Base-by-base conservation (phyloP, 306 rosid genomes). In the Cucurbita ficifolia region DNA sequence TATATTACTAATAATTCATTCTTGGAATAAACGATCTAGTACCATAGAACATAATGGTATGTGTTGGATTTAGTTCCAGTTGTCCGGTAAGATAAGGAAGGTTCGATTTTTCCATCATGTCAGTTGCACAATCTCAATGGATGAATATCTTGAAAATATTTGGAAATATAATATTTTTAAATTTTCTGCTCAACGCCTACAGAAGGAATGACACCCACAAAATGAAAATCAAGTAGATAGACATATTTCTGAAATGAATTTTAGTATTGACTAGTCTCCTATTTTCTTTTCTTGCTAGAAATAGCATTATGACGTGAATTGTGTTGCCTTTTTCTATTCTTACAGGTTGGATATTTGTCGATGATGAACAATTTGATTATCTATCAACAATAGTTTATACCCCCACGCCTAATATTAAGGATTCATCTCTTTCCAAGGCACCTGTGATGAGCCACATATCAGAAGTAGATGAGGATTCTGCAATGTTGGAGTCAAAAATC, bases 261-360 rank as follows among this genome's bases (percentile, higher is more conserved):
- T 21, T 21, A 16, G 39, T 46, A 13, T 14, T 13, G 42, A 43
- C 21, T 14, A 4, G 29, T 22, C 18, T 24, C 16, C 17, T 45
- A 17, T 61, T 61, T 61, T 36, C 48, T 45, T 43, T 43, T 33
- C 24, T 48, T 7, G 0, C 73, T 69, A 69, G 21, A 49, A 24
- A 69, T 49, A 49, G 49, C 53, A 22, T 67, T 36, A 43, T 55
- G 48, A 40, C 68, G 74, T 62, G 43, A 78, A 21, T 82, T 64
- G 60, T 73, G 60, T 72, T 55, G 65, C 45, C 70, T 60, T 53
- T 58, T 65, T 81, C 56, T 55, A 56, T 55, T 80, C 21, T 8
- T 87, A 84, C 96, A 91, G 99, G 99, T 52, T 95, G 99, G 99
- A 83, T 95, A 75, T 74, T 77, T 65, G 65, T 91, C 76, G 99